These are phyloP conservation scores for Aspergillus tamarii DNA, from an alignment of 2,329 filamentous ascomycete species.

Conservation along the genomic window DNA sequence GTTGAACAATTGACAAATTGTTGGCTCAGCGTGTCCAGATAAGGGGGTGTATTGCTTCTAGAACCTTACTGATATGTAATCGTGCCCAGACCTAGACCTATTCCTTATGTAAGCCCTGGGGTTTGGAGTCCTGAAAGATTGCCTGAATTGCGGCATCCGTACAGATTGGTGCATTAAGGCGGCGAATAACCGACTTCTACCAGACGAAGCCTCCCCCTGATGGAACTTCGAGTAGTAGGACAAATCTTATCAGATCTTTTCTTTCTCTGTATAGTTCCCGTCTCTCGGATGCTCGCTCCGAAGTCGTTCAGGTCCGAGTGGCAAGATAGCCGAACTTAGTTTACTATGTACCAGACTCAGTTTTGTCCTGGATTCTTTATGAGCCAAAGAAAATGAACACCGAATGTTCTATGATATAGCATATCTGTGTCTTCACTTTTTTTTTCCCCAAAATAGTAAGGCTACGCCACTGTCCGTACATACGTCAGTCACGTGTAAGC, in stretches of 20 bases:
- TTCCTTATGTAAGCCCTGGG: background rate
- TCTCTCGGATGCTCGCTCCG: background rate
- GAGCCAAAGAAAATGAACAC: background rate
- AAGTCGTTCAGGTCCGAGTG: background rate
- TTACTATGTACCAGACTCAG: background rate
- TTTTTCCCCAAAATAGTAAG: too few relatives aligned
- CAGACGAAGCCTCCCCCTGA: background rate
- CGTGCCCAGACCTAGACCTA: background rate
- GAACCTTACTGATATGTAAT: slow-evolving; percentile 1
- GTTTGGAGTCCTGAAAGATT: background rate
- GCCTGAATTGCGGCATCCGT: background rate
- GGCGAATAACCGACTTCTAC: background rate
- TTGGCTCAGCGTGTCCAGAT: background rate
- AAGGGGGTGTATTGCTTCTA: background rate
- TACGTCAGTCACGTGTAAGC: background rate
- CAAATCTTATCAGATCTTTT: slow-evolving; percentile 21
- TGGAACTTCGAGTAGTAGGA: background rate
- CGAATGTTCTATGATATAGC: background rate
- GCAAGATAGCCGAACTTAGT: background rate
- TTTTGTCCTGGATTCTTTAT: background rate
- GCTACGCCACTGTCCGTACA: background rate
- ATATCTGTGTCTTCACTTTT: background rate
- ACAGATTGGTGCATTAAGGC: background rate
- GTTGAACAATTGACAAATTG: background rate
- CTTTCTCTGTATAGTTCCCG: background rate